Evolutionary conservation across 176 grass and related monocot genomes (phyloP).

Genomic region (Typha latifolia): DNA sequence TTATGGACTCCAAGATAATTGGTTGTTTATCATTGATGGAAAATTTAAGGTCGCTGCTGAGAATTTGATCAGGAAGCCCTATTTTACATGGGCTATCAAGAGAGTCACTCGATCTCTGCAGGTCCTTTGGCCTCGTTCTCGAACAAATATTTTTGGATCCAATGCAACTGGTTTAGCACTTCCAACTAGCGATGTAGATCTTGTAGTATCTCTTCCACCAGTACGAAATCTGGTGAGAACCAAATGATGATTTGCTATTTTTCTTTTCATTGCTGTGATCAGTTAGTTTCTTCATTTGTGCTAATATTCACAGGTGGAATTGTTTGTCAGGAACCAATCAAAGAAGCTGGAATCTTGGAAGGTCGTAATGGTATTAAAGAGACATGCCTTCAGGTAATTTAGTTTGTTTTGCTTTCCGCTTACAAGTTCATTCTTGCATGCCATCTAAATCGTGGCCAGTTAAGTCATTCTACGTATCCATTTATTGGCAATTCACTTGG

Average conservation of each 20-base stretch:
- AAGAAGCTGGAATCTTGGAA: constrained; percentile 99
- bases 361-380: constrained; percentile 98
- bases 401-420: background rate
- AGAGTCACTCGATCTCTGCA: constrained; percentile 84
- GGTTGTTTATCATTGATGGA: constrained; percentile 22
- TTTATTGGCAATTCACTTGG: no score
- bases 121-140: constrained; percentile 91
- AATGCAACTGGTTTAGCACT: constrained; percentile 95
- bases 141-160: constrained; percentile 88
- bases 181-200: constrained; percentile 93
- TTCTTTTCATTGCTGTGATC: background rate
- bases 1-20: constrained; percentile 10
- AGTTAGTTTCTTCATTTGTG: constrained; percentile 9
- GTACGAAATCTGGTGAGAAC: constrained; percentile 86
- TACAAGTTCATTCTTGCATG: no score
- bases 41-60: constrained; percentile 64
- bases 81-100: constrained; percentile 93
- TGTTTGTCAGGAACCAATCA: constrained; percentile 87
- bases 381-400: constrained; percentile 90
- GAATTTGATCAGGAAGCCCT: constrained; percentile 69
- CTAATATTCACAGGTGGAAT: constrained; percentile 15
- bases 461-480: no score
- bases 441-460: no score
- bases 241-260: constrained; percentile 1
- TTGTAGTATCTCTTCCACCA: constrained; percentile 89